These are phyloP conservation scores for Spergularia marina DNA, from an alignment of 148 eudicot species.

Conservation along the genomic window DNA sequence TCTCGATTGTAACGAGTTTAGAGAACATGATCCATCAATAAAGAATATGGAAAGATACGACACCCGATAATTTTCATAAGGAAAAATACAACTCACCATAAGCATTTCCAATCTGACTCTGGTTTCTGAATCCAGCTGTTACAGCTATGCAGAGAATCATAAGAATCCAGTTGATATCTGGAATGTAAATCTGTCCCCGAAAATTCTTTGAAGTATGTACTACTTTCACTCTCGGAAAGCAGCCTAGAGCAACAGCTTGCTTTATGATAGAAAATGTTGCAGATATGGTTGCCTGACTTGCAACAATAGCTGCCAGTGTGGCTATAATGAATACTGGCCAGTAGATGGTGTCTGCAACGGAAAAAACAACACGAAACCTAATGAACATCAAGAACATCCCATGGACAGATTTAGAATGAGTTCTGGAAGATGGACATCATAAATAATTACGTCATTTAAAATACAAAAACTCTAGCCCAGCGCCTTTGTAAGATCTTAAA, in stretches of 20 bases:
- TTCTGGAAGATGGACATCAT: background rate
- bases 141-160: conserved; percentile 75
- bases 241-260: conserved; percentile 91
- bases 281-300: conserved; percentile 97
- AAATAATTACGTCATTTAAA: no score
- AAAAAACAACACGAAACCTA: conserved; percentile 9
- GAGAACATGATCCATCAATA: background rate
- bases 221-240: conserved; percentile 96
- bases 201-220: conserved; percentile 91
- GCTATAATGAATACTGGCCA: conserved; percentile 94
- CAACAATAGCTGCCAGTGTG: conserved; percentile 92
- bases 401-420: no score
- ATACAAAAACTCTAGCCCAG: no score
- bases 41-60: background rate
- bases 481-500: no score
- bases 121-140: conserved; percentile 73
- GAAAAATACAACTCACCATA: conserved; percentile 58
- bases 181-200: conserved; percentile 75
- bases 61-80: no score
- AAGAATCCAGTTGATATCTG: conserved; percentile 80
- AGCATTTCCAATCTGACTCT: conserved; percentile 79
- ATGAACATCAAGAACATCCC: background rate
- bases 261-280: conserved; percentile 95
- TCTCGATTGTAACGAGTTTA: background rate
- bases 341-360: conserved; percentile 69